Conservation (phyloP, 2,329 filamentous ascomycete species). For the Colletotrichum sp. region DNA sequence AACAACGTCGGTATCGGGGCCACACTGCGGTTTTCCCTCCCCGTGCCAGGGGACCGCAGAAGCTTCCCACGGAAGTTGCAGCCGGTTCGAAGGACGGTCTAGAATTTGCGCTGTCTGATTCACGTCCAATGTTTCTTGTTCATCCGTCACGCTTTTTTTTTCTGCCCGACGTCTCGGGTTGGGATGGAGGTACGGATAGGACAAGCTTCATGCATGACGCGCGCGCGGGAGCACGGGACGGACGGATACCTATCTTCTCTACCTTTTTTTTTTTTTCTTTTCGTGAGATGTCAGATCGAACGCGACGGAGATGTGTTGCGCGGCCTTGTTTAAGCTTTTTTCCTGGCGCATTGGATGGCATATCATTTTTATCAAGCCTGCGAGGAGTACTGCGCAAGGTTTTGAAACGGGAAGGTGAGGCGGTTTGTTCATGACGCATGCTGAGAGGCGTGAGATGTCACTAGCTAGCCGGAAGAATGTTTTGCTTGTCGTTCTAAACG, state of each 20-base stretch:
- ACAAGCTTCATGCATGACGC: background rate
- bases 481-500: background rate
- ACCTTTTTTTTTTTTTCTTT: background rate
- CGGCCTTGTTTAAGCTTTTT: background rate
- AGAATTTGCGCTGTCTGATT: background rate
- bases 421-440: background rate
- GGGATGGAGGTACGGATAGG: background rate
- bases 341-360: background rate
- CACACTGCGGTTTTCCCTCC: background rate
- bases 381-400: background rate
- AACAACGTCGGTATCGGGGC: constrained; percentile 7
- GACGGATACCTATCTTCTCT: background rate
- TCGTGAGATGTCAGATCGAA: background rate
- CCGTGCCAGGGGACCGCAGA: background rate
- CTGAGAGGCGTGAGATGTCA: background rate
- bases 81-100: background rate
- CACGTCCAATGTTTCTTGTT: background rate
- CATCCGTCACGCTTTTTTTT: background rate
- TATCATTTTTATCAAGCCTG: rapidly evolving
- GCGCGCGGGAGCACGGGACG: background rate
- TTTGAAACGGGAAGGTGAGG: background rate
- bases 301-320: background rate
- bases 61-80: background rate
- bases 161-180: background rate
- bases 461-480: background rate